Evolutionary conservation across 768 basidiomycete species (phyloP), one percentile per base, ranked within the genome.

Genomic region (Agaricus subrufescens): DNA sequence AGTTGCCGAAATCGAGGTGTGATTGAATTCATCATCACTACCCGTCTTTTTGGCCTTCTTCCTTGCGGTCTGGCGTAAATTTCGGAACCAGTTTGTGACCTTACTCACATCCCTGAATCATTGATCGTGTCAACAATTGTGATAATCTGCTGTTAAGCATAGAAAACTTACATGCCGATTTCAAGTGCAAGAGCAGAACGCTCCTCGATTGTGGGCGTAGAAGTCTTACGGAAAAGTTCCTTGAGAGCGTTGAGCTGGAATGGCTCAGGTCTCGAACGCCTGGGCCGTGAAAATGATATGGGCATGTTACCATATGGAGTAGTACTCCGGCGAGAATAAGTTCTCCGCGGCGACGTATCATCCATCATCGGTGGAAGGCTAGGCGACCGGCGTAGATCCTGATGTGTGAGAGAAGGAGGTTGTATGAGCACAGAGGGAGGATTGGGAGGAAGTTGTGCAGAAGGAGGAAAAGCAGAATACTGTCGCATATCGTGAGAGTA

Each of bases 81-180:
- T 92, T 37, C 89, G 78, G 76, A 91, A 91, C 89, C 89, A 92
- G 67, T 92, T 92, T 15, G 89, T 90, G 51, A 92, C 89, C 70
- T 89, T 90, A 60, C 84, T 86, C 55, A 91, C 69, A 69, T 92
- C 89, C 89, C 83, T 85, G 63, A 57, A 55, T 58, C 54, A 52
- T 64, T 56, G 57, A 62, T 34, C 50, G 62, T 40, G 57, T 55
- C 54, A 61, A 44, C 52, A 57, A 63, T 46, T 34, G 48, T 51
- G 30, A 61, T 63, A 51, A 52, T 59, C 61, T 46, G 51, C 7
- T 46, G 61, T 52, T 43, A 39, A 38, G 55, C 31, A 44, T 44
- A 44, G 47, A 64, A 59, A 48, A 74, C 81, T 67, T 70, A 85
- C 82, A 92, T 91, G 72, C 87, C 89, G 57, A 91, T 82, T 71